phyloP scores from a whole-genome alignment of 768 basidiomycete species.

The Xanthoconium purpureum region DNA sequence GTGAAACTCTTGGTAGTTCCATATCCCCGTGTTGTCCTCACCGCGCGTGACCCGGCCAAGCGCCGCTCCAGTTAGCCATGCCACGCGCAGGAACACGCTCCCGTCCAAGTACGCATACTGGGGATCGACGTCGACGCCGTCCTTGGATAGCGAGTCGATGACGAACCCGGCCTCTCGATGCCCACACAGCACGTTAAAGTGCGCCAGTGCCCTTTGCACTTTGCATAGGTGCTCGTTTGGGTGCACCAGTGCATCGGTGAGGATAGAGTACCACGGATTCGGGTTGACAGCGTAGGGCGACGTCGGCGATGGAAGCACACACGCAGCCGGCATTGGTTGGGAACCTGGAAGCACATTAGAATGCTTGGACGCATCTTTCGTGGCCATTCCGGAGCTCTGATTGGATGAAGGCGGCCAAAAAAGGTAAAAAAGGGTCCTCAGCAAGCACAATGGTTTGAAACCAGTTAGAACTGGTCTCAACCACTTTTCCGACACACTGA shows the following conservation, averaged over 20 bases:
- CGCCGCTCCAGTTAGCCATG: slow-evolving; percentile 47
- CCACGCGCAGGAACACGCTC: slow-evolving; percentile 57
- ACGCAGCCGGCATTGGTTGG: slow-evolving; percentile 16
- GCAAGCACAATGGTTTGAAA: too few species aligned
- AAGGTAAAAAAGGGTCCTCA: too few species aligned
- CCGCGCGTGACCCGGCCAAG: slow-evolving; percentile 43
- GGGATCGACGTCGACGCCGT: slow-evolving; percentile 38
- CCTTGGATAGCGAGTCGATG: slow-evolving; percentile 20
- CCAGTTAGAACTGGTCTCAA: too few species aligned
- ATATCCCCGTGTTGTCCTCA: slow-evolving; percentile 24
- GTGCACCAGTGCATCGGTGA: slow-evolving; percentile 51
- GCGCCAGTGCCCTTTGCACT: slow-evolving; percentile 47
- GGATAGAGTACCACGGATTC: slow-evolving; percentile 59
- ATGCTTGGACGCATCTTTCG: slow-evolving; percentile 26
- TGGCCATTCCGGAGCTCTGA: too few species aligned
- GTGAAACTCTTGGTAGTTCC: slow-evolving; percentile 33
- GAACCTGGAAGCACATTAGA: slow-evolving; percentile 23
- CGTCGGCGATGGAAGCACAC: slow-evolving; percentile 30
- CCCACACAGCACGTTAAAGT: slow-evolving; percentile 46
- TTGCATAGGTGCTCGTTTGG: slow-evolving; percentile 58
- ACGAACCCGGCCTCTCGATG: slow-evolving; percentile 35
- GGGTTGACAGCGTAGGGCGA: slow-evolving; percentile 39
- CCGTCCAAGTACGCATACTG: slow-evolving; percentile 55
- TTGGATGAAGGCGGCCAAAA: too few species aligned
- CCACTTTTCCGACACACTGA: too few species aligned